Base-by-base conservation (phyloP, 768 basidiomycete species). In the Lyophyllum atratum region DNA sequence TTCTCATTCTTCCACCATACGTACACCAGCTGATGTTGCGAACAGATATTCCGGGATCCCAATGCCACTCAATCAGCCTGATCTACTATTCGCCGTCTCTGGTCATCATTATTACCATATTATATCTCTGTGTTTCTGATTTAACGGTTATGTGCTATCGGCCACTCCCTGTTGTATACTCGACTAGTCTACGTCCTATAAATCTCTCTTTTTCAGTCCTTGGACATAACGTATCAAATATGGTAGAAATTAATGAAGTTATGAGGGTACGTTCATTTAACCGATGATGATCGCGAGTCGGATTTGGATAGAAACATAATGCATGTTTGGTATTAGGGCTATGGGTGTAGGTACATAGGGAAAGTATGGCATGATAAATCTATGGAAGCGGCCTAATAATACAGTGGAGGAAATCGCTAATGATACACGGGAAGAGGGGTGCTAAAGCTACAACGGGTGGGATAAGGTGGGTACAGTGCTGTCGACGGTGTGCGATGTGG, bases 1-100 rank as follows among this genome's bases (percentile, higher is more conserved):
- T 11, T 31, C 55, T 43, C 43, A 22, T 49, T 25, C 29, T n/a
- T 46, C 9, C 24, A 52, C 14, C 28, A 9, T 19, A 5, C 6
- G 15, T 12, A 34, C n/a, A 43, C 31, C 19, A 26, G 45, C 53
- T 64, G 28, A 62, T 24, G 48, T 37, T 17, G 21, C 34, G n/a
- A 61, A n/a, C 52, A 81, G 80, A 77, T 80, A 62, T 80, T 76
- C 62, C 77, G 78, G 21, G 79, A 81, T 61, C 78, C 80, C 6
- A 70, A 68, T 42, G 79, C 77, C 17, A 74, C 75, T 19, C 74
- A 70, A 47, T 70, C 77, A 25, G 72, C 72, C 11, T 76, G 56
- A 65, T 61, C 31, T 55, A 21, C 43, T 26, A 22, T 43, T 26
- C 17, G 29, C 45, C 50, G 31, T 53, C 42, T 28, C n/a, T 29